These are phyloP conservation scores for Filosporella fistucella DNA, from an alignment of 495 filamentous ascomycete genomes.

Conservation along the genomic window DNA sequence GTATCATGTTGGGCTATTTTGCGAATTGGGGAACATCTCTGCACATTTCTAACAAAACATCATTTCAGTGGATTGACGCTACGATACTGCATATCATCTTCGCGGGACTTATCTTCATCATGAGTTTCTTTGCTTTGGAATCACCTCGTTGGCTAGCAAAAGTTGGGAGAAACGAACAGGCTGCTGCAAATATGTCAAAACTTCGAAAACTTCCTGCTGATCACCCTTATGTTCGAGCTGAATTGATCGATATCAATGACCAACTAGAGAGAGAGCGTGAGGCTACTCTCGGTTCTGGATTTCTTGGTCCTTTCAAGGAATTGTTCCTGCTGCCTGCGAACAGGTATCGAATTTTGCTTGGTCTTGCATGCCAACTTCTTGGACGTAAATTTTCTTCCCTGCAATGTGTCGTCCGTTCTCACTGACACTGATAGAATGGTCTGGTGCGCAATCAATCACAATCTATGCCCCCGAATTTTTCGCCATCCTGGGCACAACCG, in stretches of 20 bases:
- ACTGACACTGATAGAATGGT: no score
- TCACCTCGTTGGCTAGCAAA: constrained; percentile 58
- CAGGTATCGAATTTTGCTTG: constrained; percentile 49
- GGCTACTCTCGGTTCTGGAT: constrained; percentile 51
- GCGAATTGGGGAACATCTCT: constrained; percentile 17
- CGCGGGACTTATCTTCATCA: background rate
- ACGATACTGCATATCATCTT: background rate
- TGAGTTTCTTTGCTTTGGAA: constrained; percentile 55
- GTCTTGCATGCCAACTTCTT: constrained; percentile 39
- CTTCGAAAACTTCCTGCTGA: constrained; percentile 13
- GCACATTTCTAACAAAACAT: constrained; percentile 9
- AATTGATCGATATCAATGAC: constrained; percentile 45
- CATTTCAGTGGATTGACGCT: constrained; percentile 20
- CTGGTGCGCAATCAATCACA: constrained; percentile 64
- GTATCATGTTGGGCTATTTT: constrained; percentile 56
- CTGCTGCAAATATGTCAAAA: constrained; percentile 33
- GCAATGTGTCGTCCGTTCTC: no score
- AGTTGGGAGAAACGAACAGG: constrained; percentile 41
- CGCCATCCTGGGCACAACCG: constrained; percentile 56
- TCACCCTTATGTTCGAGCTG: constrained; percentile 48
- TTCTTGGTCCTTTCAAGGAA: constrained; percentile 53
- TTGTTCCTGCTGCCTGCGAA: constrained; percentile 55
- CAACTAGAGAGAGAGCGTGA: constrained; percentile 49
- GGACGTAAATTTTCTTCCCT: no score
- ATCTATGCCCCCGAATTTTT: constrained; percentile 66